A percentile compares a stretch with the other conserved stretches of the same genome.
These are phyloP conservation scores for Excoecaria agallocha DNA, from an alignment of 345 rosid genomes.

Conservation along the genomic window DNA sequence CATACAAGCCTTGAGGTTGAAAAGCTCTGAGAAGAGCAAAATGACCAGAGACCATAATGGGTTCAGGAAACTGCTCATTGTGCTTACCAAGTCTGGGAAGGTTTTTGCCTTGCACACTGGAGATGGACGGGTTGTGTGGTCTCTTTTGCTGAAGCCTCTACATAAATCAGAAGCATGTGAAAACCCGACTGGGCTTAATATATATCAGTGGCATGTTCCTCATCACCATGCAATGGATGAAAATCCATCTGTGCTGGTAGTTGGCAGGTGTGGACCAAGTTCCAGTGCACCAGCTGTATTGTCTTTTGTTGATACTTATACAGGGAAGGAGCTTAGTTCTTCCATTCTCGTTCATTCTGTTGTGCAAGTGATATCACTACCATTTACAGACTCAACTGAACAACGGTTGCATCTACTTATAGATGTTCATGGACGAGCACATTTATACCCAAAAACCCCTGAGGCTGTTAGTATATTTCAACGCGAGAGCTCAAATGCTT, in stretches of 20 bases:
- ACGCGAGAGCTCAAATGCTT: slow-evolving; percentile 65
- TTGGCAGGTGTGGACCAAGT: slow-evolving; percentile 67
- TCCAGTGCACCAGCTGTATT: slow-evolving; percentile 61
- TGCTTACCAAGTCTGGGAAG: slow-evolving; percentile 81
- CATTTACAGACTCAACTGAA: slow-evolving; percentile 82
- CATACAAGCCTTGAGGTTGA: slow-evolving; percentile 80
- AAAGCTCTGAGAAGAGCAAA: slow-evolving; percentile 88
- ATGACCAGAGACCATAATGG: slow-evolving; percentile 98
- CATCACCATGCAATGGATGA: slow-evolving; percentile 97
- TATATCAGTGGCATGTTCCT: slow-evolving; percentile 93
- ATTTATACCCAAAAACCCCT: slow-evolving; percentile 78
- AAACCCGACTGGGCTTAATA: slow-evolving; percentile 52
- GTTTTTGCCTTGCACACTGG: slow-evolving; percentile 92
- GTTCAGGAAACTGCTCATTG: slow-evolving; percentile 84
- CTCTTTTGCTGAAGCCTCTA: slow-evolving; percentile 58
- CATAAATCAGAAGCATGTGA: slow-evolving; percentile 60
- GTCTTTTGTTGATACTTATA: slow-evolving; percentile 83
- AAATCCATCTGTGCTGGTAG: slow-evolving; percentile 86
- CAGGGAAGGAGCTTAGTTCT: slow-evolving; percentile 67
- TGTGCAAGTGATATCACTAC: slow-evolving; percentile 78
- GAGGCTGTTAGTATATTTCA: slow-evolving; percentile 67
- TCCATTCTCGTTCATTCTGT: slow-evolving; percentile 62
- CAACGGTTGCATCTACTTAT: slow-evolving; percentile 84
- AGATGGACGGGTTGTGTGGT: slow-evolving; percentile 94
- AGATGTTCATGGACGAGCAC: slow-evolving; percentile 56